phyloP scores from a whole-genome alignment of 2,329 filamentous ascomycete genomes.

The Aureobasidium uvarum region DNA sequence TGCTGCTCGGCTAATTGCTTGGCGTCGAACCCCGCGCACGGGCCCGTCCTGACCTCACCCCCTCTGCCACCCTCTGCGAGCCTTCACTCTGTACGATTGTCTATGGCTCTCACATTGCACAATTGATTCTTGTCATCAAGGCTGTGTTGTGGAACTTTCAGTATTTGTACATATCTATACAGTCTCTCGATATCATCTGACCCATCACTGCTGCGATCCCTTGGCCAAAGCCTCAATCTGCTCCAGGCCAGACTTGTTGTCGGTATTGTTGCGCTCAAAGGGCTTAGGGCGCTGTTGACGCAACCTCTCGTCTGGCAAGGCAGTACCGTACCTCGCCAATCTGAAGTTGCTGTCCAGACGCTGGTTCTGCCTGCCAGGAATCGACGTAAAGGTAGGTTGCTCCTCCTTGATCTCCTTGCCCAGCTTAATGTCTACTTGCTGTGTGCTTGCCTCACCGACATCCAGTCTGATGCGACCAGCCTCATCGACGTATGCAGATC shows the following conservation, averaged over 20 bases:
- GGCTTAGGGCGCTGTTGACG: conserved; percentile 28
- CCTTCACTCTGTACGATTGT: not conserved
- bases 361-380: not conserved
- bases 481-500: conserved; percentile 48
- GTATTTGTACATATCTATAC: conserved; percentile 27
- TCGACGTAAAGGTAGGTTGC: not conserved
- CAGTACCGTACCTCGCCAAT: conserved; percentile 33
- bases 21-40: not conserved
- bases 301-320: conserved; percentile 32
- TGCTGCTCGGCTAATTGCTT: conserved; percentile 19
- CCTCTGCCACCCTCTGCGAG: not conserved
- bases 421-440: conserved; percentile 38
- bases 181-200: not conserved
- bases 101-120: not conserved
- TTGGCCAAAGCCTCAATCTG: conserved; percentile 23
- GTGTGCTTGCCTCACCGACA: conserved; percentile 35
- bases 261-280: conserved; percentile 33
- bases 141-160: not conserved
- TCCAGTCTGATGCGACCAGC: conserved; percentile 46
- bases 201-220: not conserved
- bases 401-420: conserved; percentile 25
- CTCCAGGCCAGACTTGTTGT: conserved; percentile 14
- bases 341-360: not conserved
- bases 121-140: not conserved
- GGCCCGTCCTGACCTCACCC: not conserved